Conservation (phyloP, 768 basidiomycete genomes). For the Astraeus odoratus region DNA sequence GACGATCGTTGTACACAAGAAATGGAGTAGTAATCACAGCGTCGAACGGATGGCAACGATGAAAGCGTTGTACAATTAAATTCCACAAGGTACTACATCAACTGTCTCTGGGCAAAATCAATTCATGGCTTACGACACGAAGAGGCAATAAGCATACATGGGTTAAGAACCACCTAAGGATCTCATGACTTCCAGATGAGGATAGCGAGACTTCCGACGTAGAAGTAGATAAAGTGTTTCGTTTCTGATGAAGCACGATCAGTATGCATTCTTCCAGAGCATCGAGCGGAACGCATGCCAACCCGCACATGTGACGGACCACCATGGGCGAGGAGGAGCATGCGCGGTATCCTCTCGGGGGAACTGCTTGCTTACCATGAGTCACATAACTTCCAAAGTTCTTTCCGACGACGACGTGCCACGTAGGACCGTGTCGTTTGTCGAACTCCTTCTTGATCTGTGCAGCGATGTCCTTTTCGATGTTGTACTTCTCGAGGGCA, state of each 20-base stretch:
- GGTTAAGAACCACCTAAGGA: slow-evolving; percentile 9
- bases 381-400: slow-evolving; percentile 99
- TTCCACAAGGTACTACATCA: slow-evolving; percentile 12
- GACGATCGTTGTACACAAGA: slow-evolving; percentile 6
- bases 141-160: slow-evolving; percentile 12
- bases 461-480: slow-evolving; percentile 98
- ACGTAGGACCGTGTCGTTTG: slow-evolving; percentile 84
- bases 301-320: too few species aligned
- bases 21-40: slow-evolving; percentile 21
- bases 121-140: background rate
- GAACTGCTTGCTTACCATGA: slow-evolving; percentile 57
- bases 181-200: slow-evolving; percentile 90
- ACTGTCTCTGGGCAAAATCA: slow-evolving; percentile 10
- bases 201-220: slow-evolving; percentile 87
- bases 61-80: slow-evolving; percentile 20
- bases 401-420: slow-evolving; percentile 99
- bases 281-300: background rate
- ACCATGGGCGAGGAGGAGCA: background rate
- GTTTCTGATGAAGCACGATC: slow-evolving; percentile 56
- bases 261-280: background rate
- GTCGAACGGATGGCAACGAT: slow-evolving; percentile 12
- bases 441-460: slow-evolving; percentile 99
- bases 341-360: too few species aligned
- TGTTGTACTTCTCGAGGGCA: slow-evolving; percentile 84
- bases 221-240: slow-evolving; percentile 99